Evolutionary conservation across 805 yeast species (phyloP), one percentile per base, ranked within the genome.

Genomic region (Debaryomyces castellii): DNA sequence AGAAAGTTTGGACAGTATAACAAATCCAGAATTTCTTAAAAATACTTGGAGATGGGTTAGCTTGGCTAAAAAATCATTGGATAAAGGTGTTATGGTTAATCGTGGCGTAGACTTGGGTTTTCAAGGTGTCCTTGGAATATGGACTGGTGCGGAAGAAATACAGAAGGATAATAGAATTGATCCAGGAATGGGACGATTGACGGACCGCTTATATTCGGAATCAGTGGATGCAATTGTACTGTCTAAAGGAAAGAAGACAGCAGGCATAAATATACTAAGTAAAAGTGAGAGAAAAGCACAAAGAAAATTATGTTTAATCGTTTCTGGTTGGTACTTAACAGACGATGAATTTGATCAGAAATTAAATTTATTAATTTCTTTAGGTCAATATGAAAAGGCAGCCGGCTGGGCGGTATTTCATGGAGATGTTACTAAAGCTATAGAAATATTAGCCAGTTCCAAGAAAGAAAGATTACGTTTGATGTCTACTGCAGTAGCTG

Each of bases 321-420:
- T 89, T 12, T 84, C 90, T 28, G 98, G 98, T 1, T 91, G 97
- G 95, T 89, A 88, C 55, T 82, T 88, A 55, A 83, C 89, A 1
- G 78, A 80, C 14, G 69, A 78, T 21, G 96, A 89, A 59, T 76
- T 89, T 50, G 96, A 90, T 52, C 82, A 78, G 33, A 82, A 85
- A 50, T 75, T 87, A 33, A 66, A 68, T 18, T 71, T 73, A 34
- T 71, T 92, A 34, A 80, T 84, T 18, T 63, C 68, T 0, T 63
- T 69, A 12, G 90, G 87, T 0, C 77, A 80, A 48, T 78, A 78
- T 50, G 96, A 90, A 50, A 84, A 92, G 59, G 98, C 99, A 0
- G 99, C 97, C 1, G 98, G 96, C 0, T 89, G 96, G 96, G 97
- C 97, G 0, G 91, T 90, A 0, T 92, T 92, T 63, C 92, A 89